Evolutionary conservation across 2,329 filamentous ascomycete genomes (phyloP).

Genomic region (Nemania diffusa): DNA sequence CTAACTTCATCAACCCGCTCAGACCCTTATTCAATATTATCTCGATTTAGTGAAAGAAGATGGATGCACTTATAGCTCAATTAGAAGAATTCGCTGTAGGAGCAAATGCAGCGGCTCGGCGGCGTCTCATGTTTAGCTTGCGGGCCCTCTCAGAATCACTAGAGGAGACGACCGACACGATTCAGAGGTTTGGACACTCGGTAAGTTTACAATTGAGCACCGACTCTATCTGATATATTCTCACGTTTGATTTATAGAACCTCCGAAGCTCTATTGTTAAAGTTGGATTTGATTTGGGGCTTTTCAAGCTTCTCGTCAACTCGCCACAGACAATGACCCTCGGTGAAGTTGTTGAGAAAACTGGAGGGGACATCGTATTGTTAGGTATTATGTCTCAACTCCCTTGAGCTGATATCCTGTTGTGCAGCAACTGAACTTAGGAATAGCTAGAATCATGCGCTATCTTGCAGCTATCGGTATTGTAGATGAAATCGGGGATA

Average conservation of each 20-base stretch:
- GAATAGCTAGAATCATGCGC: neutral
- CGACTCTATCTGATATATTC: no score
- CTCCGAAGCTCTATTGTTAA: neutral
- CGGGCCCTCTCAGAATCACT: neutral
- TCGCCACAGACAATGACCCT: neutral
- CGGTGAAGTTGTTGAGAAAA: neutral
- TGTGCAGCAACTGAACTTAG: no score
- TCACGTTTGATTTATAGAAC: no score
- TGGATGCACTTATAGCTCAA: neutral
- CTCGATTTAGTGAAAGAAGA: no score
- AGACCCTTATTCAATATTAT: no score
- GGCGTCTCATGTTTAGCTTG: neutral
- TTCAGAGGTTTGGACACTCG: neutral
- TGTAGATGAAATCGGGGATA: neutral
- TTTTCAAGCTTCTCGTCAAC: neutral
- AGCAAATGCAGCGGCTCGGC: neutral
- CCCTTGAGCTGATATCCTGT: no score
- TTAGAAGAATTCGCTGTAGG: neutral
- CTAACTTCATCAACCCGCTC: no score
- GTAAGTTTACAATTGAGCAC: no score
- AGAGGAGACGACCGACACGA: neutral
- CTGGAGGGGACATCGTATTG: neutral
- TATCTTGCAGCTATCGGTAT: neutral
- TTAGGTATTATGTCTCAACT: no score
- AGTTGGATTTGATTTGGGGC: neutral